A percentile compares a stretch with the other conserved stretches of the same genome.
phyloP scores from a whole-genome alignment of 2,329 filamentous ascomycete genomes.

The Xylariaceae sp. region DNA sequence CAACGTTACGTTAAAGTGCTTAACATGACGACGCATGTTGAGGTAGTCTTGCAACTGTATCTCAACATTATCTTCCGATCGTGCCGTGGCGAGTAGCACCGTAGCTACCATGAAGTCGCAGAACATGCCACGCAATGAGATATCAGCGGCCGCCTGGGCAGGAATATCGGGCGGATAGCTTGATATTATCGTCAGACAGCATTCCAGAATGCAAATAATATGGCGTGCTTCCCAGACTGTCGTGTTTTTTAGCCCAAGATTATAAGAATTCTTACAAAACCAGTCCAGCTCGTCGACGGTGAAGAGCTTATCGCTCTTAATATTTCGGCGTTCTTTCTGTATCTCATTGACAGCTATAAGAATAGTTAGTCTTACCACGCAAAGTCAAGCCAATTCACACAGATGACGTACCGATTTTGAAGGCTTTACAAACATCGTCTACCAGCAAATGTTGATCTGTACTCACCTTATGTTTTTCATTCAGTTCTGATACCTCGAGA shows the following conservation, averaged over 20 bases:
- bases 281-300: slow-evolving; percentile 73
- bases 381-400: slow-evolving; percentile 2
- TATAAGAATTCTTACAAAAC: slow-evolving; percentile 85
- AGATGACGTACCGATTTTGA: slow-evolving; percentile 49
- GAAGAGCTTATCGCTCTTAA: slow-evolving; percentile 57
- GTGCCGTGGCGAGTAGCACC: slow-evolving; percentile 57
- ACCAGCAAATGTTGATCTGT: slow-evolving; percentile 34
- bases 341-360: slow-evolving; percentile 50
- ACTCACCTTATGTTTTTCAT: slow-evolving; percentile 35
- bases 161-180: slow-evolving; percentile 56
- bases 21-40: slow-evolving; percentile 63
- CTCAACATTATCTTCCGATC: slow-evolving; percentile 56
- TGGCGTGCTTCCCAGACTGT: slow-evolving; percentile 58
- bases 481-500: slow-evolving; percentile 52
- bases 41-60: slow-evolving; percentile 66
- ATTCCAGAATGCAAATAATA: slow-evolving; percentile 61
- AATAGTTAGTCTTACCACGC: slow-evolving; percentile 16
- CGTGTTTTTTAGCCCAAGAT: slow-evolving; percentile 69
- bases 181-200: slow-evolving; percentile 58
- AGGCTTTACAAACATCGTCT: slow-evolving; percentile 60
- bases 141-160: slow-evolving; percentile 50
- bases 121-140: slow-evolving; percentile 66
- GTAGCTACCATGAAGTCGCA: slow-evolving; percentile 72
- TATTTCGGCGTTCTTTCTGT: slow-evolving; percentile 45
- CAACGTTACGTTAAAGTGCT: slow-evolving; percentile 58